Evolutionary conservation across 768 basidiomycete species (phyloP), one percentile per base, ranked within the genome.

Genomic region (Lactarius deliciosus): DNA sequence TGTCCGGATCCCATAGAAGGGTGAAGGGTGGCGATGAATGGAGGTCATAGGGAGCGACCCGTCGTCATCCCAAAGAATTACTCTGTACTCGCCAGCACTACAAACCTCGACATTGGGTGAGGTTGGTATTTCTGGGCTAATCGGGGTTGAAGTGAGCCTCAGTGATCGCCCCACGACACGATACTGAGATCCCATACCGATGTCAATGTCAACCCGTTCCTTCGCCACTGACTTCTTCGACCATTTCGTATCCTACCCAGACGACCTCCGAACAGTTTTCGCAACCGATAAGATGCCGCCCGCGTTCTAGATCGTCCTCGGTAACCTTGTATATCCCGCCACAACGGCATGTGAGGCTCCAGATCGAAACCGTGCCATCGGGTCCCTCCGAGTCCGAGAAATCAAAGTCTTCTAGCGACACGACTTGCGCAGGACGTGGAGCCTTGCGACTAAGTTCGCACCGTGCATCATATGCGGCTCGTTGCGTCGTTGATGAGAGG

Each of bases 191-290:
- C 8, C 30, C 55, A 18, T 13, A 15, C 25, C 22, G 15, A 15
- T 50, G n/a, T 22, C 45, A 11, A 47, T 20, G n/a, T 53, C 50
- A 53, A 47, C 3, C 5, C 0, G n/a, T 15, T 15, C 32, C 47
- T 20, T 28, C 41, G 25, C 40, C 61, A 18, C 58, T 47, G 22
- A 57, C 69, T 43, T 71, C 76, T 50, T 80, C 79, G 22, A 74
- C 78, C 15, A 82, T 72, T 75, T 94, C 88, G 72, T 92, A 94
- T 1, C 92, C 92, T n/a, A 86, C 89, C 90, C 91, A 94, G 1
- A 94, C 79, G 10, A 85, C 85, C 75, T 94, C 92, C 18, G 92
- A 94, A 73, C 92, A 94, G 61, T 84, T 84, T 63, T 77, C 83
- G 69, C 92, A 94, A 2, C 82, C 86, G 11, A 92, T 78, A 7